A percentile compares a stretch with the other conserved stretches of the same genome.
Evolutionary conservation across 2,329 filamentous ascomycete species (phyloP).

Genomic region (Clarireedia sp.): DNA sequence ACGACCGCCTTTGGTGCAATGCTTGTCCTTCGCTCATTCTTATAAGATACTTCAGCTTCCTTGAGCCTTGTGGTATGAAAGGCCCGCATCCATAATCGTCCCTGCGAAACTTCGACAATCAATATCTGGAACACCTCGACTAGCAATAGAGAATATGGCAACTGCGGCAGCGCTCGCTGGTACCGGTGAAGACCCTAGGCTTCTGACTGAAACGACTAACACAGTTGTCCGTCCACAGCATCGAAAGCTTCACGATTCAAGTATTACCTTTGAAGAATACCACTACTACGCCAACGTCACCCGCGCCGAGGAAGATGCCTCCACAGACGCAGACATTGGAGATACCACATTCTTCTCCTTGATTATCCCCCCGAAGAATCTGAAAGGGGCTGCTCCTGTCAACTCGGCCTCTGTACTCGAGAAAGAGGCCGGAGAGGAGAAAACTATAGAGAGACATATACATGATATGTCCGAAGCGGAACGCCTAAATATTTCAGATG

Average conservation of each 20-base stretch:
- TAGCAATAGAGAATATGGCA: neutral
- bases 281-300: constrained; percentile 29
- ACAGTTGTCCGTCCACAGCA: neutral
- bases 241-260: constrained; percentile 23
- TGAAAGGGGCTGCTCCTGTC: constrained; percentile 1
- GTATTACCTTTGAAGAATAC: constrained; percentile 31
- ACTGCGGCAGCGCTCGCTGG: neutral
- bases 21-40: too few species aligned
- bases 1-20: too few species aligned
- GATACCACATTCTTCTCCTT: constrained; percentile 8
- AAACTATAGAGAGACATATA: neutral
- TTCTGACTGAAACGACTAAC: neutral
- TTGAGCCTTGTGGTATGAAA: too few species aligned
- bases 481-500: constrained; percentile 21
- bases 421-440: constrained; percentile 1
- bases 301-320: constrained; percentile 14
- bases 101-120: too few species aligned
- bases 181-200: neutral
- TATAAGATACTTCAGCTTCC: too few species aligned
- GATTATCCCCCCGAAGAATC: constrained; percentile 10
- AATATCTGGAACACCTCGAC: too few species aligned
- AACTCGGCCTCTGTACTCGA: neutral
- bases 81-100: too few species aligned
- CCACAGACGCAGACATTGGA: neutral
- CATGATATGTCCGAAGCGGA: neutral